These are phyloP conservation scores for Penicillium olsonii DNA, from an alignment of 2,329 filamentous ascomycete genomes.

Conservation along the genomic window DNA sequence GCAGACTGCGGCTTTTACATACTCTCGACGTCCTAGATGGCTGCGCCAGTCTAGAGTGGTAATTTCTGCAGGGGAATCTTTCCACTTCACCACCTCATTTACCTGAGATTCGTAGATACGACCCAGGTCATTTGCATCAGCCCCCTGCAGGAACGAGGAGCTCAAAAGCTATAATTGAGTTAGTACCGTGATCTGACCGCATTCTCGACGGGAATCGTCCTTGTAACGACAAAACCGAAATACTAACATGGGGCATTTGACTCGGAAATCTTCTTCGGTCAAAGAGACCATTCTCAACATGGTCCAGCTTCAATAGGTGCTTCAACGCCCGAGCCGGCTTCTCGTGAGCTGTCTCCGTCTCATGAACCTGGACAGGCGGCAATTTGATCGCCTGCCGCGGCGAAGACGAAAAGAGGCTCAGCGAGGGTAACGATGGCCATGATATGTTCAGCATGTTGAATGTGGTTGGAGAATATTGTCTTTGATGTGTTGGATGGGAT, in stretches of 20 bases:
- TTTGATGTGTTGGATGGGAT: slow-evolving; percentile 12
- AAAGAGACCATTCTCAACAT: slow-evolving; percentile 82
- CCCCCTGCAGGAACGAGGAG: slow-evolving; percentile 84
- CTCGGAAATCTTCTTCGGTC: slow-evolving; percentile 77
- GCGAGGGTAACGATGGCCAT: slow-evolving; percentile 24
- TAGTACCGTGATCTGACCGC: slow-evolving; percentile 3
- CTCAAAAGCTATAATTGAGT: slow-evolving; percentile 61
- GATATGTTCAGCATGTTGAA: slow-evolving; percentile 24
- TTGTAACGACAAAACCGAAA: not conserved
- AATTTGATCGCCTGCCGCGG: slow-evolving; percentile 47
- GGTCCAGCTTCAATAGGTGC: slow-evolving; percentile 87
- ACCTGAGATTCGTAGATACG: slow-evolving; percentile 77
- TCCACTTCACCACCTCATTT: slow-evolving; percentile 74
- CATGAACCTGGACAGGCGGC: slow-evolving; percentile 70
- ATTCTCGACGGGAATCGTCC: not conserved
- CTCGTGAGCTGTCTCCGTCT: slow-evolving; percentile 77
- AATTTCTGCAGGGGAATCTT: slow-evolving; percentile 81
- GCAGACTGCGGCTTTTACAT: slow-evolving; percentile 24
- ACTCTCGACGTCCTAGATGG: slow-evolving; percentile 73
- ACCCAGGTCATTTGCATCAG: slow-evolving; percentile 70
- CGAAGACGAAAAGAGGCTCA: slow-evolving; percentile 27
- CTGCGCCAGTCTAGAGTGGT: slow-evolving; percentile 82
- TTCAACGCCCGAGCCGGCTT: slow-evolving; percentile 81
- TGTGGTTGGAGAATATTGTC: not conserved
- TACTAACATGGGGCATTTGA: slow-evolving; percentile 70